Evolutionary conservation across 805 yeast species (phyloP), one percentile per base, ranked within the genome.

Genomic region (Pichia kluyveri): DNA sequence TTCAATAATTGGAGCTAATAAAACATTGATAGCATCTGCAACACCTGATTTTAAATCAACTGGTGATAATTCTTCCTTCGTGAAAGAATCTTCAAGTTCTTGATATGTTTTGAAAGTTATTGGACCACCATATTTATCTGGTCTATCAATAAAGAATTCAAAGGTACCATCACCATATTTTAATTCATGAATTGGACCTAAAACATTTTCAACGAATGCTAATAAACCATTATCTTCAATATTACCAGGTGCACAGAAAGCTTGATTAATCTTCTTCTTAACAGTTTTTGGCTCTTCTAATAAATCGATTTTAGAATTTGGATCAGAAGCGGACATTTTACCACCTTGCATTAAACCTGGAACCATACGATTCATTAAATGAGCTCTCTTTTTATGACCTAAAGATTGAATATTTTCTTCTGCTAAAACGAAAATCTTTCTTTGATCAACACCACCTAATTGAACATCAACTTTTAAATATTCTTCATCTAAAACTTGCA

Each of bases 391-490:
- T 70, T 86, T 87, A 82, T 91, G 93, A 40, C 97, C 97, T 48
- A 93, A 60, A 44, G 79, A 63, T 40, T 82, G 90, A 63, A 93
- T 78, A 69, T 86, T 83, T 70, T 93, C 99, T 68, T 93, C 99
- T 9, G 99, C 98, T 47, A 93, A 75, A 28, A 89, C 97, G 58
- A 93, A 93, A 61, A 93, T 93, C 72, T 93, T 93, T 70, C 99
- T 82, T 73, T 93, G 99, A 68, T 93, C 99, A 47, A 93, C 96
- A 67, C 99, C 99, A 56, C 99, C 99, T 61, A 93, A 93, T 71
- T 93, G 99, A 26, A 79, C 96, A 67, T 93, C 99, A 38, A 79
- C 88, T 31, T 74, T 84, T 61, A 93, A 77, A 66, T 83, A 82
- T 62, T 93, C 83, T 69, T 93, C 99, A 67, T 93, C 99, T 51